Evolutionary conservation across 768 basidiomycete species (phyloP).

Genomic region (Leccinum ochraceum): DNA sequence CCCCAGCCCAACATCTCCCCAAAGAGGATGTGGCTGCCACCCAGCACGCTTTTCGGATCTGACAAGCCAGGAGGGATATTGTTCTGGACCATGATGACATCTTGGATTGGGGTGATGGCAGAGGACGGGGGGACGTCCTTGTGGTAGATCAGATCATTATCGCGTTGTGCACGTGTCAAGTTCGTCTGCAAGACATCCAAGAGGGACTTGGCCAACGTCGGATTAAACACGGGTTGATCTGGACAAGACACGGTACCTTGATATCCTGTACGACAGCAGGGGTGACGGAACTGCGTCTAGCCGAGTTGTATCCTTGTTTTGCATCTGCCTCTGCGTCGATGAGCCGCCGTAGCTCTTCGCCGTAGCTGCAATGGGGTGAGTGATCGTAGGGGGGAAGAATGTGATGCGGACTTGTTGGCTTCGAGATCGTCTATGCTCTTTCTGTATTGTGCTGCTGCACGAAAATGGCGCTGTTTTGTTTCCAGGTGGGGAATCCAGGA

Average conservation of each 20-base stretch:
- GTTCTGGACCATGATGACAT: slow-evolving; percentile 65
- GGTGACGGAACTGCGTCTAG: slow-evolving; percentile 61
- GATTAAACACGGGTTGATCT: background rate
- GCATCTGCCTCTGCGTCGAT: slow-evolving; percentile 64
- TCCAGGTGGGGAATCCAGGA: slow-evolving; percentile 80
- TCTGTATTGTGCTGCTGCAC: slow-evolving; percentile 85
- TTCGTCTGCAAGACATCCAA: slow-evolving; percentile 68
- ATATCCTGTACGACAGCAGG: slow-evolving; percentile 72
- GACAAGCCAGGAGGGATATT: slow-evolving; percentile 54
- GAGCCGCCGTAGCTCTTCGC: slow-evolving; percentile 81
- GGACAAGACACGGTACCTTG: slow-evolving; percentile 49
- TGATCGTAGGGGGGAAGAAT: background rate
- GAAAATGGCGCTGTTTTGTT: slow-evolving; percentile 83
- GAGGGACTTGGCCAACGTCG: slow-evolving; percentile 57
- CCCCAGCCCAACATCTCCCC: slow-evolving; percentile 68
- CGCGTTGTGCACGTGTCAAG: slow-evolving; percentile 72
- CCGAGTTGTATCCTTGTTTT: slow-evolving; percentile 68
- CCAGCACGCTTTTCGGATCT: slow-evolving; percentile 58
- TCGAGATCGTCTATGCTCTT: slow-evolving; percentile 89
- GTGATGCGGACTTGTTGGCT: slow-evolving; percentile 55
- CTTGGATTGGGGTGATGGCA: slow-evolving; percentile 62
- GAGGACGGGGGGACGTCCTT: slow-evolving; percentile 77
- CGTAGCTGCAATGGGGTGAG: slow-evolving; percentile 60
- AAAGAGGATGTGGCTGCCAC: slow-evolving; percentile 63
- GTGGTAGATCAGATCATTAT: slow-evolving; percentile 96